Base-by-base conservation (phyloP, 228 moss, liverwort and hornwort species). In the Sphagnum magellanicum region DNA sequence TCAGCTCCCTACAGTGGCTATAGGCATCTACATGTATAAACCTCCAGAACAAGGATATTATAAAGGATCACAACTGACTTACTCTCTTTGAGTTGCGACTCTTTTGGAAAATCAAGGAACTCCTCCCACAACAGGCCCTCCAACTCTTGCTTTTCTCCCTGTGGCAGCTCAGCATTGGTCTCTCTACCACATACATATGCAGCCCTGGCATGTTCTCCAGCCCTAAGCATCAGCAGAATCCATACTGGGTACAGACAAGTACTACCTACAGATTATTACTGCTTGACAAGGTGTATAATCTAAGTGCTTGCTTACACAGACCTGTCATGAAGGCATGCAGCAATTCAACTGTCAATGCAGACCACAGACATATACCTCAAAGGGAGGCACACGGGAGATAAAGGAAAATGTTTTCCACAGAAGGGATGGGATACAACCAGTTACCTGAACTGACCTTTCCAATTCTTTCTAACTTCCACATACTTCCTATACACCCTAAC, bases 121-220 rank as follows among this genome's bases (percentile, higher is more conserved):
- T 85, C 85, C 72, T 85, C 85, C 85, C 81, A 85, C 0, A 81
- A 68, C 59, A 85, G 81, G 62, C 76, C 81, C 60, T 74, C 77
- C 17, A 82, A 58, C 68, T 85, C 85, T 71, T 85, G 81, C 75
- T 82, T 82, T 68, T 72, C 74, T 48, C 81, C 85, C 49, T 85
- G 79, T 10, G 81, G 85, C 67, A 85, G 59, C 46, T 81, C 81
- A 62, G 79, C 73, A 52, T 85, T 85, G 67, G 81, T 81, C 74
- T 85, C 81, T 59, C 85, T 81, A 4, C 85, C 85, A 73, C 81
- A 74, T 16, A 85, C 85, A 70, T 79, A 85, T 60, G 85, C 85
- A 58, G 85, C 85, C 73, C 81, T 85, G 79, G 63, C 55, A 32
- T 32, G 32, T 32, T 32, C 32, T 32, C 32, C 32, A 32, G 32